Conservation (phyloP, 345 rosid genomes). For the Syzygium jambos region DNA sequence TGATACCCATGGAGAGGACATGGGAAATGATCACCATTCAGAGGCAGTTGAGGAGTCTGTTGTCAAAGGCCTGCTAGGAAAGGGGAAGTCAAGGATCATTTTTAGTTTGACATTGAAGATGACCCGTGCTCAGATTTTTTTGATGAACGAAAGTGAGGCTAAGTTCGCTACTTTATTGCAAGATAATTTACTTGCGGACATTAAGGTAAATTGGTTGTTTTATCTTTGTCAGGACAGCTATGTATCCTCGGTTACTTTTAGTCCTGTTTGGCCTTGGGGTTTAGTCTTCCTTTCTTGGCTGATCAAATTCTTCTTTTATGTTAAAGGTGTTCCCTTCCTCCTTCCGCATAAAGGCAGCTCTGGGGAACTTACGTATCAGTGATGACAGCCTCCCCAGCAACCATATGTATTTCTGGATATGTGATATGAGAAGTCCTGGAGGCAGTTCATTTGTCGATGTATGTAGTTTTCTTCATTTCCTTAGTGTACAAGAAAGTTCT, state of each 20-base stretch:
- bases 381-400: slow-evolving; percentile 79
- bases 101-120: slow-evolving; percentile 75
- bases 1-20: slow-evolving; percentile 28
- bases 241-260: not conserved
- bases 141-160: slow-evolving; percentile 91
- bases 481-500: not conserved
- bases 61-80: slow-evolving; percentile 86
- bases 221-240: not conserved
- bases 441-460: slow-evolving; percentile 99
- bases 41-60: slow-evolving; percentile 36
- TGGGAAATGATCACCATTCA: slow-evolving; percentile 23
- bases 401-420: slow-evolving; percentile 91
- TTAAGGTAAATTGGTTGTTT: slow-evolving; percentile 50
- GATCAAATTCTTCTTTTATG: not conserved
- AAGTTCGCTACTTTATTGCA: slow-evolving; percentile 84
- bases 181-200: slow-evolving; percentile 77
- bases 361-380: slow-evolving; percentile 92
- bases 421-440: slow-evolving; percentile 98
- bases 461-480: not conserved
- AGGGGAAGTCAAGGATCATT: slow-evolving; percentile 81
- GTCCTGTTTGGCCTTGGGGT: not conserved
- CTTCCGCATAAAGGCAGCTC: slow-evolving; percentile 76
- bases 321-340: slow-evolving; percentile 92
- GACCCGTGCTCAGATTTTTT: slow-evolving; percentile 81
- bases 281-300: not conserved